Percentiles rank a stretch among this genome's conserved stretches.
Conservation (phyloP, 2,329 filamentous ascomycete species). For the Cladosporium sp. region DNA sequence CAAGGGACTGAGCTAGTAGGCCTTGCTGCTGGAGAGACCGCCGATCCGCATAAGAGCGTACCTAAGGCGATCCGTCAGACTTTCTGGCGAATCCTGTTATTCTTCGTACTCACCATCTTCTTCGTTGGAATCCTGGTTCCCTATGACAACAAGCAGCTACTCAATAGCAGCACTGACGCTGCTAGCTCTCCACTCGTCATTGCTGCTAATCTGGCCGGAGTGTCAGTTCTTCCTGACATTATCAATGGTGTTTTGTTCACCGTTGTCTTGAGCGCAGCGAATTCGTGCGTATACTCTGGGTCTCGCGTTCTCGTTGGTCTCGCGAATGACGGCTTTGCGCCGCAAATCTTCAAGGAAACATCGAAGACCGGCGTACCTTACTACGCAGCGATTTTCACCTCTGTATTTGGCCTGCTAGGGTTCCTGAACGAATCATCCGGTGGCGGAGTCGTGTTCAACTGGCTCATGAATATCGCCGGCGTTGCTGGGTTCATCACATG, state of each 20-base stretch:
- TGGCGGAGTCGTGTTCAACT: conserved; percentile 68
- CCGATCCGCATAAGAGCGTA: conserved; percentile 53
- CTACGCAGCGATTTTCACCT: conserved; percentile 68
- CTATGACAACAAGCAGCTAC: conserved; percentile 40
- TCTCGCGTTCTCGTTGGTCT: conserved; percentile 69
- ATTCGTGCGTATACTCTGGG: conserved; percentile 68
- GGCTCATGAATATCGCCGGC: conserved; percentile 72
- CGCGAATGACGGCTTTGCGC: conserved; percentile 61
- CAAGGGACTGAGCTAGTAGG: conserved; percentile 58
- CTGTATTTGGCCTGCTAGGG: conserved; percentile 68
- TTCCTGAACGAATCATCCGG: conserved; percentile 74
- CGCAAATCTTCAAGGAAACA: conserved; percentile 57
- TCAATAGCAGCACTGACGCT: conserved; percentile 44
- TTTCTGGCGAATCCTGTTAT: conserved; percentile 41
- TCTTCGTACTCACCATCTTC: conserved; percentile 42
- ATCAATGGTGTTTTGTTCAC: conserved; percentile 75
- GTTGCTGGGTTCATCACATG: conserved; percentile 76
- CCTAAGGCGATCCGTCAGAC: conserved; percentile 40
- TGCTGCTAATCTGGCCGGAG: conserved; percentile 62
- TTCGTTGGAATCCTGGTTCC: conserved; percentile 41
- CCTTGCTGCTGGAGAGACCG: conserved; percentile 56
- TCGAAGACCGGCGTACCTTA: conserved; percentile 69
- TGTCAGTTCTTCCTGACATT: conserved; percentile 61
- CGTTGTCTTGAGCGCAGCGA: conserved; percentile 68
- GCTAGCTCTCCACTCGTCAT: conserved; percentile 68